Percentiles rank a stretch among this genome's conserved stretches.
Evolutionary conservation across 345 rosid species (phyloP).

Genomic region (Aurinia saxatilis): DNA sequence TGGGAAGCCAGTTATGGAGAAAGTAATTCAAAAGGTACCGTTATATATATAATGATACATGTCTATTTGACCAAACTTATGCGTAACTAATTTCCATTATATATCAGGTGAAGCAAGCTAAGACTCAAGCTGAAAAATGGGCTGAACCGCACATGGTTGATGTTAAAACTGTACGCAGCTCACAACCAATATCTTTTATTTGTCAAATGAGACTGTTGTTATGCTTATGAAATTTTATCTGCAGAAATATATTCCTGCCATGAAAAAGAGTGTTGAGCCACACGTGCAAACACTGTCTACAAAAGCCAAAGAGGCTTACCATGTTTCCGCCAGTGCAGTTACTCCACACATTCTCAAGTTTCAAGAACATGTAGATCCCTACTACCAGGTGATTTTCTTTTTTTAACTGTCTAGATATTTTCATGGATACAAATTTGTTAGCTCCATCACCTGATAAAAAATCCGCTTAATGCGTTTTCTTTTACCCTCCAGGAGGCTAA

Average conservation of each 20-base stretch:
- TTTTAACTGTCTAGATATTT: neutral
- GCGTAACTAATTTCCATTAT: constrained; percentile 4
- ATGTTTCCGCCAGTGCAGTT: constrained; percentile 46
- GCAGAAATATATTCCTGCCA: constrained; percentile 77
- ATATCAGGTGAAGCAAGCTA: constrained; percentile 53
- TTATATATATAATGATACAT: neutral
- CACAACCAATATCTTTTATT: neutral
- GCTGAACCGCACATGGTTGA: constrained; percentile 68
- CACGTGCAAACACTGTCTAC: constrained; percentile 50
- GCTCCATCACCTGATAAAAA: neutral
- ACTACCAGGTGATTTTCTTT: constrained; percentile 21
- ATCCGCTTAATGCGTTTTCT: neutral
- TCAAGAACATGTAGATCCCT: constrained; percentile 32
- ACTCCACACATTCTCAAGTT: constrained; percentile 52
- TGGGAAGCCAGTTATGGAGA: constrained; percentile 71
- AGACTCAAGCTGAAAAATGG: constrained; percentile 63
- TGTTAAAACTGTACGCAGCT: constrained; percentile 57
- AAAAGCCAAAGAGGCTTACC: constrained; percentile 44
- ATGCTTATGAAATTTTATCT: neutral
- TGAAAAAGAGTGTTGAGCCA: constrained; percentile 61
- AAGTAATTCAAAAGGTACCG: constrained; percentile 59
- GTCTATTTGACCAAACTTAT: neutral
- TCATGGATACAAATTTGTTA: neutral
- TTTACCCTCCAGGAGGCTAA: constrained; percentile 53
- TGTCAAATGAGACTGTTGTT: neutral